Evolutionary conservation across 192 early-diverging fungal species (phyloP).

Genomic region (Coemansia guatemalensis): DNA sequence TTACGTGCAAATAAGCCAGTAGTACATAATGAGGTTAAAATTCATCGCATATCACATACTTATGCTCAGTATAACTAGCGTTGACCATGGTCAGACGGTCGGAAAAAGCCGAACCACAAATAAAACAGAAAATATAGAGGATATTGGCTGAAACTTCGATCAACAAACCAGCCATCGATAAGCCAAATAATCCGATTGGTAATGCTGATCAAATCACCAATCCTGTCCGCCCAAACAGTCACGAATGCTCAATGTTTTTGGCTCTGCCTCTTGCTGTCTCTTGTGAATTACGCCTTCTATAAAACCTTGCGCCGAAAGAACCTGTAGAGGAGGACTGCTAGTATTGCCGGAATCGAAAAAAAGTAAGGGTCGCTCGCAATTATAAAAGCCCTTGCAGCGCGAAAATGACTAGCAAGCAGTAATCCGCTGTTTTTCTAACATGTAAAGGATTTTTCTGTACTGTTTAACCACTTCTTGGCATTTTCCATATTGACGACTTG

Average conservation of each 20-base stretch:
- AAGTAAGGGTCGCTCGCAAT: background rate
- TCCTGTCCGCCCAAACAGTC: background rate
- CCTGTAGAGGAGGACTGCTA: background rate
- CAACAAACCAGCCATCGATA: background rate
- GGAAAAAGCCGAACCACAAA: conserved; percentile 4
- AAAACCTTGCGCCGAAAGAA: background rate
- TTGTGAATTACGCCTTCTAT: background rate
- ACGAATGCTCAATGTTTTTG: background rate
- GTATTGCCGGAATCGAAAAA: background rate
- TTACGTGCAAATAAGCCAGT: no score
- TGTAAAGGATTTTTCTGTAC: background rate
- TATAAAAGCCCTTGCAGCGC: background rate
- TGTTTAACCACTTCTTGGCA: background rate
- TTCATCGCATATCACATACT: no score
- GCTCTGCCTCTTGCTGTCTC: background rate
- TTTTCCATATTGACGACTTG: background rate
- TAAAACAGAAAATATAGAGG: background rate
- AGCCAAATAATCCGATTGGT: background rate
- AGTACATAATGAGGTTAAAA: no score
- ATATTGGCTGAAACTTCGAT: background rate
- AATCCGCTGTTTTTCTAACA: background rate
- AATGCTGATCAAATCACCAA: background rate
- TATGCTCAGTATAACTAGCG: no score
- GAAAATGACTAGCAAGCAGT: background rate
- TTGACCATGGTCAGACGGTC: no score